phyloP scores from a whole-genome alignment of 129 eudicot genomes.

The Smallanthus sonchifolius region DNA sequence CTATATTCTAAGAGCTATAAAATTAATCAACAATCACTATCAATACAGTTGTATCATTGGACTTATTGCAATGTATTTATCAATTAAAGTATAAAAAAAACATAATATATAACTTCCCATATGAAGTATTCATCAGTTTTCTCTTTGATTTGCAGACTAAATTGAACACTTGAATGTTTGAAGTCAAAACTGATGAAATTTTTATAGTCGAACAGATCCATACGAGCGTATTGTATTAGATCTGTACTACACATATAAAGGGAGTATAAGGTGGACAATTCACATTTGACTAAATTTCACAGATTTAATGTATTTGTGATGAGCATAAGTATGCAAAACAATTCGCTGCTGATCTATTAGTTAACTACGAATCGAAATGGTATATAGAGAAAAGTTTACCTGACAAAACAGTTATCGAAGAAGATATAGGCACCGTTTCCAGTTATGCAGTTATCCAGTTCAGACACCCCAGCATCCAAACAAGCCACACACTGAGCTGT shows the following conservation, averaged over 20 bases:
- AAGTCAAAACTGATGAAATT: background rate
- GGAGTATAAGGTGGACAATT: background rate
- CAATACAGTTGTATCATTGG: background rate
- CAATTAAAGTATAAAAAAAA: background rate
- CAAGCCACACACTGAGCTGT: conserved; percentile 40
- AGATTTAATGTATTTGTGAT: too few species aligned
- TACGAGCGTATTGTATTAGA: too few species aligned
- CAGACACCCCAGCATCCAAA: conserved; percentile 25
- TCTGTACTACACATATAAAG: too few species aligned
- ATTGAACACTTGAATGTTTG: background rate
- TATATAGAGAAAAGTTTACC: conserved; percentile 18
- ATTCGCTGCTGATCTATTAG: background rate
- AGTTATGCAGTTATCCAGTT: conserved; percentile 15
- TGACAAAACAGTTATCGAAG: conserved; percentile 39
- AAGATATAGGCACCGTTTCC: conserved; percentile 39
- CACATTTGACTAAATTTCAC: background rate
- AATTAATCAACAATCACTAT: background rate
- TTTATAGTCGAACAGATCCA: too few species aligned
- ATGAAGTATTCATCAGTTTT: background rate
- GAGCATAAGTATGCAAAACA: background rate
- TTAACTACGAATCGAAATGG: background rate
- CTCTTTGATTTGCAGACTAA: background rate
- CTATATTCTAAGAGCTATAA: background rate
- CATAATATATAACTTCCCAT: background rate
- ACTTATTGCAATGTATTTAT: background rate